Conservation (phyloP, 495 filamentous ascomycete species). For the Aspergillus funiculosus region DNA sequence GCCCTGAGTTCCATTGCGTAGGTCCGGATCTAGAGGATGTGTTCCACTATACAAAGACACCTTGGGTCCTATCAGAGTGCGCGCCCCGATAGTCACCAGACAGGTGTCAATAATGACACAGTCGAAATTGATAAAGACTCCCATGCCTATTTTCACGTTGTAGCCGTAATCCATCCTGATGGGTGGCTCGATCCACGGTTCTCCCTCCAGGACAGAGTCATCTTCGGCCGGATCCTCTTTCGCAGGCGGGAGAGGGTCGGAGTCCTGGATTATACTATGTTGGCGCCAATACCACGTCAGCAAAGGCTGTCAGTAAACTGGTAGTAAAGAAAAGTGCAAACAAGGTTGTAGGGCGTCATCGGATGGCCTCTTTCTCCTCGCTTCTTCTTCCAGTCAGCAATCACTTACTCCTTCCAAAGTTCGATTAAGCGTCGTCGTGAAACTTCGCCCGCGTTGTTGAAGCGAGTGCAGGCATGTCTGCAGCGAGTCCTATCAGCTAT, state of each 20-base stretch:
- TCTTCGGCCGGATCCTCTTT: conserved; percentile 52
- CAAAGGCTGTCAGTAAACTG: no score
- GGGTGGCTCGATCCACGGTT: conserved; percentile 68
- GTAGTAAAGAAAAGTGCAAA: no score
- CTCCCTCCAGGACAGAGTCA: conserved; percentile 50
- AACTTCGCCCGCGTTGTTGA: conserved; percentile 56
- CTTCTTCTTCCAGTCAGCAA: not conserved
- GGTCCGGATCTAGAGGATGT: conserved; percentile 68
- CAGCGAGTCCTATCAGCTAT: conserved; percentile 54
- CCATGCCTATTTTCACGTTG: conserved; percentile 60
- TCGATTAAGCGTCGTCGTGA: conserved; percentile 54
- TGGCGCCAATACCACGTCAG: conserved; percentile 1
- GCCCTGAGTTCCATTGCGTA: conserved; percentile 67
- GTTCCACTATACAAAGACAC: conserved; percentile 64
- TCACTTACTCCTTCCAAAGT: conserved; percentile 67
- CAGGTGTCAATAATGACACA: conserved; percentile 73
- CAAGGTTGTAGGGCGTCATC: not conserved
- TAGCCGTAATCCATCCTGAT: conserved; percentile 70
- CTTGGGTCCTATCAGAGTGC: conserved; percentile 75
- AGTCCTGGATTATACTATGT: conserved; percentile 52
- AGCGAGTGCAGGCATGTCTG: conserved; percentile 51
- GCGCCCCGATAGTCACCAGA: conserved; percentile 66
- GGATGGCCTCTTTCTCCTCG: not conserved
- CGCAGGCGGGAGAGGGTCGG: conserved; percentile 54
- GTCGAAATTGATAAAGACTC: conserved; percentile 74